These are phyloP conservation scores for Malus fusca DNA, from an alignment of 306 rosid genomes.

Conservation along the genomic window DNA sequence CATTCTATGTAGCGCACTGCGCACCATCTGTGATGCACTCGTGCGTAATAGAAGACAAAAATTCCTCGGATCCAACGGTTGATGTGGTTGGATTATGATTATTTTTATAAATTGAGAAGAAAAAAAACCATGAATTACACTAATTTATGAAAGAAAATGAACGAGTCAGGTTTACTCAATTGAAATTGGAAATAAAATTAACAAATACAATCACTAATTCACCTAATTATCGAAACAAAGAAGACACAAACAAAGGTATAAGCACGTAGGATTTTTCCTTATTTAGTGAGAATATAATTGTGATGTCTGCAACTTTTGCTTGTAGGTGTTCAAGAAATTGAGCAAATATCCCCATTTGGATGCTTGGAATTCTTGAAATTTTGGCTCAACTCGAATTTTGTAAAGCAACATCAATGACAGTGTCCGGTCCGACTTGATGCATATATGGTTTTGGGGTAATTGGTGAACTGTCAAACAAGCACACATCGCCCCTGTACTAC, in stretches of 20 bases:
- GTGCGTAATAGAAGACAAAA: too few species aligned
- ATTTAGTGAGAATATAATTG: background rate
- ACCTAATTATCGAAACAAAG: background rate
- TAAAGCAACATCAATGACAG: background rate
- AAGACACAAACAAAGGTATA: background rate
- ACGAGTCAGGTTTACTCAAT: background rate
- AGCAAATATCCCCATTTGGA: background rate
- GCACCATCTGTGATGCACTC: too few species aligned
- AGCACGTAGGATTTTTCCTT: background rate
- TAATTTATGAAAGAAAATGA: background rate
- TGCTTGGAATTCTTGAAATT: background rate
- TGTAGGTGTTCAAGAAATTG: background rate
- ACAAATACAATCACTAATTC: background rate
- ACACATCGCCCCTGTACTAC: background rate
- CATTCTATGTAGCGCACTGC: too few species aligned
- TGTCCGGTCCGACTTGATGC: background rate
- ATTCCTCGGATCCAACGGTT: too few species aligned
- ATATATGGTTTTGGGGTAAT: background rate
- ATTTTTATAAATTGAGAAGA: background rate
- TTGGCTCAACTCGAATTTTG: background rate
- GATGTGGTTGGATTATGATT: too few species aligned
- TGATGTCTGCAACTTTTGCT: background rate
- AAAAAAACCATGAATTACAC: background rate
- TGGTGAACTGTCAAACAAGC: background rate
- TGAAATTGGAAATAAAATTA: background rate